Evolutionary conservation across 140 eudicot species (phyloP), one percentile per base, ranked within the genome.

Genomic region (Flaveria floridana): DNA sequence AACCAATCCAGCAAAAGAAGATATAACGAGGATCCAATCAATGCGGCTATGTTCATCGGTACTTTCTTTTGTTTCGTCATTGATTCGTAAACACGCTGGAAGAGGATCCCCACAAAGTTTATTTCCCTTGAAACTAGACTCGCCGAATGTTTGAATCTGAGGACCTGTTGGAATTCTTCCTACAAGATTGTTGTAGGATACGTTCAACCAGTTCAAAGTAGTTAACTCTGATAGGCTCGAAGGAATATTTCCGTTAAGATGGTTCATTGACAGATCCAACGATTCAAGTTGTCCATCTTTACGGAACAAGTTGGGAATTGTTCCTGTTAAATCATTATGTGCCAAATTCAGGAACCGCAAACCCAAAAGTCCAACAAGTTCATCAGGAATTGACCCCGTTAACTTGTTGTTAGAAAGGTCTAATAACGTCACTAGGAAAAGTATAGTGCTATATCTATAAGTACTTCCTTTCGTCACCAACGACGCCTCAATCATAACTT

Each of bases 61-160:
- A 57, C 64, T 41, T 58, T 50, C 19, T 4, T 58, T 20, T 9
- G 19, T 25, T 9, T 64, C 30, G 12, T 73, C 14, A 10, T 63
- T 66, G 11, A 12, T 55, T 26, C 1, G 71, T 55, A 7, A 1
- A 19, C 83, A 81, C 3, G 28, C 6, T 28, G 79, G 55, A 79
- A 73, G 79, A 79, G 83, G 79, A 64, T 46, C 23, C 64, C 79
- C 83, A 46, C 83, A 79, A 18, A 79, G 83, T 44, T 18, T 26
- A 28, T 73, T 72, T 19, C 79, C 83, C 13, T 3, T 55, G 53
- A 79, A 79, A 67, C 79, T 71, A 3, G 68, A 71, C 18, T 7
- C 47, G 3, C 10, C 2, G 2, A 78, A 71, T 56, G 46, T 37
- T 51, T 48, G 82, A 34, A 73, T 51, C 10, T 79, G 83, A 52